Evolutionary conservation across 225 moss, liverwort and hornwort genomes (phyloP).

Genomic region (Thuidium tamariscinum): DNA sequence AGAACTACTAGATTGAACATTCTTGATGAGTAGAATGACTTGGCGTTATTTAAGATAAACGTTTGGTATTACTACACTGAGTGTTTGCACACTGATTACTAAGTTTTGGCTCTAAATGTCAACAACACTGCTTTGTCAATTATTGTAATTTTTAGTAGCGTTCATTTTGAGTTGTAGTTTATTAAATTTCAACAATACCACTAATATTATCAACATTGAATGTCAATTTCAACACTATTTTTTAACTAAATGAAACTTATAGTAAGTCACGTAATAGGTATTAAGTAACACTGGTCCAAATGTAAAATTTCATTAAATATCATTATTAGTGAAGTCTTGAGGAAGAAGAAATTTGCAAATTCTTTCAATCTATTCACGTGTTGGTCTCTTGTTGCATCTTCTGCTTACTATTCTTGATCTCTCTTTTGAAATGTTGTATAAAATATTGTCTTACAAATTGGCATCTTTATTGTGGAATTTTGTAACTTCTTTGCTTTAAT

Average conservation of each 20-base stretch:
- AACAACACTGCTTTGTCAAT: not conserved
- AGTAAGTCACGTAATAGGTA: accelerated
- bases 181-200: no score
- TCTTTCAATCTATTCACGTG: not conserved
- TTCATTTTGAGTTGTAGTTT: no score
- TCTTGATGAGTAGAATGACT: no score
- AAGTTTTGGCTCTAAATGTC: no score
- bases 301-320: not conserved
- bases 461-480: not conserved
- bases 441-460: not conserved
- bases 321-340: not conserved
- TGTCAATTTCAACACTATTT: accelerated
- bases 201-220: accelerated
- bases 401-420: not conserved
- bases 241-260: not conserved
- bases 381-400: not conserved
- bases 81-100: no score
- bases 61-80: no score
- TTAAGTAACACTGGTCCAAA: no score
- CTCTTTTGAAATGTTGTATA: not conserved
- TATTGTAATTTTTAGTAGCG: no score
- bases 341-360: no score
- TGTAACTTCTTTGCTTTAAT: no score
- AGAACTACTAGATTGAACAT: no score
- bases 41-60: no score